Percentiles rank a stretch among this genome's conserved stretches.
Conservation (phyloP, 257 asterid genomes). For the Penstemon eatonii region DNA sequence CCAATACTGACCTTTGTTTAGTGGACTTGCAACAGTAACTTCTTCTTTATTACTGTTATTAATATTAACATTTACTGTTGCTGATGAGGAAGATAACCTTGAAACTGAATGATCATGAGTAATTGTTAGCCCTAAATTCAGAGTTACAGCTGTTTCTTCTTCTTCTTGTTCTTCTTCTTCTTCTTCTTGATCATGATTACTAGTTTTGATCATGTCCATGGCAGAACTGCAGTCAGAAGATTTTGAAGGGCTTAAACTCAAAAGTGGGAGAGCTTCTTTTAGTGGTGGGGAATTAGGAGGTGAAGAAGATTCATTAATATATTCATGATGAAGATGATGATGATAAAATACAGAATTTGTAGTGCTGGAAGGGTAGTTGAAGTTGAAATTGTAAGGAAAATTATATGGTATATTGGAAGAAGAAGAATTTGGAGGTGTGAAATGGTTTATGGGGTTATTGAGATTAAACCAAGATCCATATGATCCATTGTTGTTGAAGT, state of each 20-base stretch:
- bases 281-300: constrained; percentile 69
- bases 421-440: constrained; percentile 25
- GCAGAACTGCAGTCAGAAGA: constrained; percentile 16
- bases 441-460: constrained; percentile 36
- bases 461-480: constrained; percentile 45
- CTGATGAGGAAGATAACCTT: constrained; percentile 34
- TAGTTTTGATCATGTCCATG: constrained; percentile 43
- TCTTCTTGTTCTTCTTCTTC: constrained; percentile 24
- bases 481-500: constrained; percentile 21
- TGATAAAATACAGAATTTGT: constrained; percentile 12
- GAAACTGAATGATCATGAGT: constrained; percentile 31
- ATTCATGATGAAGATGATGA: not conserved
- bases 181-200: constrained; percentile 4
- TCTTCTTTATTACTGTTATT: constrained; percentile 30
- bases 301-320: constrained; percentile 16
- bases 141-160: constrained; percentile 35
- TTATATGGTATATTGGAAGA: constrained; percentile 10
- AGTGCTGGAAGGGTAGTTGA: constrained; percentile 9
- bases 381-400: constrained; percentile 35
- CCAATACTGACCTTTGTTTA: constrained; percentile 66
- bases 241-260: constrained; percentile 53
- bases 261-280: constrained; percentile 72
- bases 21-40: constrained; percentile 49
- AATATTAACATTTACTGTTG: not conserved
- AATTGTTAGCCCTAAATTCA: constrained; percentile 58